Conservation (phyloP, 768 basidiomycete genomes). For the Panaeolus papilionaceus region DNA sequence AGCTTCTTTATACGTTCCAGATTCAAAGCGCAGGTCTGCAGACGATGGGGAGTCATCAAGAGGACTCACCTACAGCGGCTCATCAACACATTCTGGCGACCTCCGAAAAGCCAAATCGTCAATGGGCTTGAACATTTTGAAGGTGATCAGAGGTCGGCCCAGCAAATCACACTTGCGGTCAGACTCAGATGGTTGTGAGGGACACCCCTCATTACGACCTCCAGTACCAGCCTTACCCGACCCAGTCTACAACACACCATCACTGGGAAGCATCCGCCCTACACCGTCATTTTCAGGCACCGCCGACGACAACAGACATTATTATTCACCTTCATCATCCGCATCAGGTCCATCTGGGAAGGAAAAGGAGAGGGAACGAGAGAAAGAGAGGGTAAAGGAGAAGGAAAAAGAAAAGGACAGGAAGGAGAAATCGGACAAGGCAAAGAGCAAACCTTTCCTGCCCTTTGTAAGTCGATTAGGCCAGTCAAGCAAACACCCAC, state of each 20-base stretch:
- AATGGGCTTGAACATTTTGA: conserved; percentile 31
- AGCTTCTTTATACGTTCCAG: conserved; percentile 38
- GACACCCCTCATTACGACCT: conserved; percentile 45
- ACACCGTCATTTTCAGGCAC: background rate
- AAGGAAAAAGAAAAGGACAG: conserved; percentile 34
- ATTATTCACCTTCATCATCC: conserved; percentile 17
- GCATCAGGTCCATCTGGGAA: conserved; percentile 24
- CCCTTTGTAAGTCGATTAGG: background rate
- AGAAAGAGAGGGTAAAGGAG: conserved; percentile 15
- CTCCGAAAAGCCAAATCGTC: conserved; percentile 54
- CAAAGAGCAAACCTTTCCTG: conserved; percentile 36
- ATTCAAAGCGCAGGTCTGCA: conserved; percentile 38
- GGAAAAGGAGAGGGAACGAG: conserved; percentile 30
- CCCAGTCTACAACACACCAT: conserved; percentile 15
- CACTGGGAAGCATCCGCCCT: conserved; percentile 22
- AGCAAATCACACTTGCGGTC: conserved; percentile 44
- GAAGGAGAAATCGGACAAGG: conserved; percentile 16
- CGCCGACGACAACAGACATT: conserved; percentile 26
- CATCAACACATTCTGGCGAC: conserved; percentile 37
- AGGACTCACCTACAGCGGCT: conserved; percentile 33
- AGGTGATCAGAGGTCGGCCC: conserved; percentile 45
- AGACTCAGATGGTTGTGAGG: conserved; percentile 35
- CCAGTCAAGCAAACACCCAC: conserved; percentile 37
- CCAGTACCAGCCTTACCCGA: conserved; percentile 41
- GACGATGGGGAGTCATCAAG: conserved; percentile 36